A percentile compares a stretch with the other conserved stretches of the same genome.
Conservation (phyloP, 768 basidiomycete species). For the Leccinellum albellum region DNA sequence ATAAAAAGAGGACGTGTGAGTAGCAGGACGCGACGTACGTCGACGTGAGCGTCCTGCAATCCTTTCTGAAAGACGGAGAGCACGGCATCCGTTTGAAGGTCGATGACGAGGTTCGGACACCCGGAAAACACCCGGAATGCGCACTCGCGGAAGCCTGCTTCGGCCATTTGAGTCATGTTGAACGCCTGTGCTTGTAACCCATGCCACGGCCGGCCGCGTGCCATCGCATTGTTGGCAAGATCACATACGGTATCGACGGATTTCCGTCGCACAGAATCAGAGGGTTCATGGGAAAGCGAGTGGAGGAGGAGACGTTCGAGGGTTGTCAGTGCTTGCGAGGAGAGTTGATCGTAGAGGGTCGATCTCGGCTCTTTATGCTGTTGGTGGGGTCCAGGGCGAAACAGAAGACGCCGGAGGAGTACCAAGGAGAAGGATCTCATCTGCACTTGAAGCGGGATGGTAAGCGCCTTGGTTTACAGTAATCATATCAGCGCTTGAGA, state of each 20-base stretch:
- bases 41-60: constrained; percentile 60
- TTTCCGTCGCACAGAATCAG: constrained; percentile 59
- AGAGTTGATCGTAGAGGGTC: constrained; percentile 77
- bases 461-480: constrained; percentile 2
- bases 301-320: constrained; percentile 72
- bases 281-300: constrained; percentile 59
- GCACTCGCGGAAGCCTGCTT: constrained; percentile 46
- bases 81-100: constrained; percentile 69
- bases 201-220: constrained; percentile 76
- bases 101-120: constrained; percentile 72
- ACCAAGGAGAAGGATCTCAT: constrained; percentile 87
- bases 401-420: constrained; percentile 72
- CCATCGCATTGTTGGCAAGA: constrained; percentile 71
- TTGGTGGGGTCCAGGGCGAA: constrained; percentile 49
- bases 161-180: constrained; percentile 46
- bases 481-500: constrained; percentile 1
- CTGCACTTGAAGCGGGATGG: constrained; percentile 34
- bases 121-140: constrained; percentile 72
- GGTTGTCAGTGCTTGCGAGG: constrained; percentile 57
- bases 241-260: constrained; percentile 75
- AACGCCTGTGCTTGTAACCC: constrained; percentile 72
- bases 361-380: constrained; percentile 38
- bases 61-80: constrained; percentile 64
- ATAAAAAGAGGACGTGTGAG: background rate
- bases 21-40: constrained; percentile 40